Evolutionary conservation across 208 protist genomes (phyloP), one percentile per base, ranked within the genome.

Genomic region (Crithidia sp.): DNA sequence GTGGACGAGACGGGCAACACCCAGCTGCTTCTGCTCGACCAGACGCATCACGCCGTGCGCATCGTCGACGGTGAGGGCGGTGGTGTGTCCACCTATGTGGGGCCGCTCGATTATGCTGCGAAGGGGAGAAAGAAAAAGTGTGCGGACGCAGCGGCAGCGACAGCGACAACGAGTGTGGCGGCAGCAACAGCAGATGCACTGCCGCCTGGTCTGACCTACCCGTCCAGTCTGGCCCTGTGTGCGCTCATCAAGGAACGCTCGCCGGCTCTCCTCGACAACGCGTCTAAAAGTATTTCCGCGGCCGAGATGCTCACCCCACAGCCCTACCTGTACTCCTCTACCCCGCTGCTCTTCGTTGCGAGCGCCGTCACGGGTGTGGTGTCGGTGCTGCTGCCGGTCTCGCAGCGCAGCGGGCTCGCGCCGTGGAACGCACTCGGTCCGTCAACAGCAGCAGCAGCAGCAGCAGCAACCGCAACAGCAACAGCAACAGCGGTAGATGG

Each of bases 61-160:
- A 56, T 89, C 44, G 37, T 93, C 7, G 79, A 85, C 50, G 57
- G 39, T 10, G 68, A 79, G n/a, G 28, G 45, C 45, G 45, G 67
- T 17, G 88, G 85, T 10, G 84, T 93, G 57, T 74, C 81, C 37
- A 89, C 84, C 14, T 61, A 91, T 58, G 67, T 91, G 41, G 74
- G 79, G 0, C 78, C 84, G n/a, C 40, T 79, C 10, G 82, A 86
- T 61, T 89, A 81, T 63, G 14, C 71, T 12, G 54, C 50, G 28
- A 28, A 28, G 28, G 28, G 28, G 28, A 28, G 28, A 1, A 28
- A 28, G 28, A 28, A 28, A 1, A 28, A 28, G 28, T 28, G 28
- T 28, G 28, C 28, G 28, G 28, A 28, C 28, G 1, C 28, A 28
- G 28, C 28, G 28, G 28, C 28, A 28, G 28, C 28, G 5, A 3